Evolutionary conservation across 164 flowering plant species (phyloP), one percentile per base, ranked within the genome.

Genomic region (Chimonanthus salicifolius): DNA sequence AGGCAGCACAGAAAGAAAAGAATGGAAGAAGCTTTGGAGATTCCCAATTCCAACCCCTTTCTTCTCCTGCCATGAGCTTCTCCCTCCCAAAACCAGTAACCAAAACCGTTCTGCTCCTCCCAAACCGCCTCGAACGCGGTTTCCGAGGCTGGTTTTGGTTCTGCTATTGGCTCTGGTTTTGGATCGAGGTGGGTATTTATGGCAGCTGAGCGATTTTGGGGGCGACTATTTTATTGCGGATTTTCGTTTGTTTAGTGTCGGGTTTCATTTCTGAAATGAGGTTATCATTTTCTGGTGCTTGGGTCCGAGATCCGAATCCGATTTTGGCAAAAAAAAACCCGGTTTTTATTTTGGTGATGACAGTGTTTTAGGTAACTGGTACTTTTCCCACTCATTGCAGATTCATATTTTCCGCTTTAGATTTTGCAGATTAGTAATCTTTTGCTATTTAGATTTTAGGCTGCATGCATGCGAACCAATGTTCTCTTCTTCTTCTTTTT

Each of bases 261-360:
- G 33, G 33, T 33, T 33, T 33, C 33, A 33, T 33, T 33, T 33
- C 33, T 33, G 33, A 33, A 33, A 33, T 33, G 33, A 1, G 33
- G 33, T 1, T 33, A 33, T 43, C 13, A 4, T 45, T 44, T 44
- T 66, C 11, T 21, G 33, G 21, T 48, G 43, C n/a, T 10, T 49
- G 69, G 68, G 65, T 6, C 47, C 49, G 74, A 76, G 85, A 83
- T 83, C 85, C 71, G 83, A 63, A 69, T 75, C 7, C 62, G 71
- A 44, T 44, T 65, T 65, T 68, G 54, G 58, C 45, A 9, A 68
- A 71, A 33, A 33, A 13, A 66, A 5, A 48, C 33, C 33, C 15
- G 78, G 76, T 67, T 66, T 45, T 69, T 33, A 10, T 46, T 58
- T 74, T 75, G 47, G 48, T 6, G 73, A 63, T 66, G 74, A 51